Percentiles rank a stretch among this genome's conserved stretches.
Conservation (phyloP, 257 asterid species). For the Apocynum venetum region DNA sequence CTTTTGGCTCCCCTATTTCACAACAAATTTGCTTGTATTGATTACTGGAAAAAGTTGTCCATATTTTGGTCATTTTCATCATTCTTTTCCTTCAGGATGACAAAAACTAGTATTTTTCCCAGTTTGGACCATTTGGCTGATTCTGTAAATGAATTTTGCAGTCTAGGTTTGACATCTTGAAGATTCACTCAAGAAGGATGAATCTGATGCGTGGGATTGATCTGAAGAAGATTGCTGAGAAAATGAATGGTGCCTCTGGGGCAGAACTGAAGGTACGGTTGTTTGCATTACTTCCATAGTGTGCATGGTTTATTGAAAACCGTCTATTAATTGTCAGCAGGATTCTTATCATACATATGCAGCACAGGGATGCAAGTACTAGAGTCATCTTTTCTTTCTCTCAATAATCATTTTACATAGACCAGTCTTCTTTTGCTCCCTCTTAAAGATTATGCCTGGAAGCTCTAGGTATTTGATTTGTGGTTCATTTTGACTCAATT, state of each 20-base stretch:
- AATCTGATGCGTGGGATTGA: constrained; percentile 90
- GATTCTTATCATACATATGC: too few relatives aligned
- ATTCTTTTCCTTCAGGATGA: neutral
- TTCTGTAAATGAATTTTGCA: constrained; percentile 19
- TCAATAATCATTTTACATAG: too few relatives aligned
- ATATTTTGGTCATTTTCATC: neutral
- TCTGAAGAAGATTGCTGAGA: constrained; percentile 84
- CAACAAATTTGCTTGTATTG: neutral
- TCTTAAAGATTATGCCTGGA: too few relatives aligned
- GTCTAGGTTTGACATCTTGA: constrained; percentile 87
- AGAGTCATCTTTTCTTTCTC: too few relatives aligned
- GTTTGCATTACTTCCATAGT: neutral
- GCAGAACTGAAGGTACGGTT: constrained; percentile 79
- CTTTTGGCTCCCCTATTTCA: neutral
- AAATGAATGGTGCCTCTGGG: constrained; percentile 93
- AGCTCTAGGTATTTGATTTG: too few relatives aligned
- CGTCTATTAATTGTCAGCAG: too few relatives aligned
- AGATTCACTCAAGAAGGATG: constrained; percentile 88
- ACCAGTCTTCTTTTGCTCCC: too few relatives aligned
- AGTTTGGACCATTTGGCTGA: neutral
- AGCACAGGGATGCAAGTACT: too few relatives aligned
- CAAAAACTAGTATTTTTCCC: neutral
- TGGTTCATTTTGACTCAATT: too few relatives aligned
- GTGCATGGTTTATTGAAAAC: neutral
- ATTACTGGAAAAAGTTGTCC: neutral